Conservation (phyloP, 1,284 basidiomycete species). For the Boletellus deceptivus region DNA sequence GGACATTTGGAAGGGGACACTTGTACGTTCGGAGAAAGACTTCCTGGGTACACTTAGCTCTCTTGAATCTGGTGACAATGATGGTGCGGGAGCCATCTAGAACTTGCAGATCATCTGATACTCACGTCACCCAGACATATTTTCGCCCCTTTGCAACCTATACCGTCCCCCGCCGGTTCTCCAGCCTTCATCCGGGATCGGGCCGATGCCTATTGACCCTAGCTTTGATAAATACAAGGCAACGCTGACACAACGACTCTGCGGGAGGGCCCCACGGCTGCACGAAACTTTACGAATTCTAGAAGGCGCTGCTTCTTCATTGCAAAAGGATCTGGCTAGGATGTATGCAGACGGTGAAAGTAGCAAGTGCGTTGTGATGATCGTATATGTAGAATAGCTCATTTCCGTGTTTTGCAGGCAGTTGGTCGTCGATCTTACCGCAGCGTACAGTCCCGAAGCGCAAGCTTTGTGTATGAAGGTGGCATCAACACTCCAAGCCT, state of each 20-base stretch:
- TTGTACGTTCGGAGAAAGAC: conserved; percentile 42
- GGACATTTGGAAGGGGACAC: conserved; percentile 53
- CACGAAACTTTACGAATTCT: conserved; percentile 55
- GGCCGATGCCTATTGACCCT: conserved; percentile 38
- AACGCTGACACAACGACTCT: conserved; percentile 54
- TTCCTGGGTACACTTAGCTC: conserved; percentile 44
- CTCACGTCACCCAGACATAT: conserved; percentile 39
- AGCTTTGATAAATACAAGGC: conserved; percentile 59
- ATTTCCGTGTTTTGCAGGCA: conserved; percentile 34
- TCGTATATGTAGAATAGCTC: background rate
- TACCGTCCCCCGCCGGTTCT: conserved; percentile 50
- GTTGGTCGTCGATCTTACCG: conserved; percentile 39
- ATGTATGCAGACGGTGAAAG: conserved; percentile 40
- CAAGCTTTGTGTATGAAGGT: conserved; percentile 43
- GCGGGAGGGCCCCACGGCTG: conserved; percentile 57
- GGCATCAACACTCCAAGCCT: conserved; percentile 37
- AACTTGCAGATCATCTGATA: background rate
- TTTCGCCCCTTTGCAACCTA: conserved; percentile 49
- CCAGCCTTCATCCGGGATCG: conserved; percentile 41
- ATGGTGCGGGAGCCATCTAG: conserved; percentile 16
- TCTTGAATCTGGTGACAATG: conserved; percentile 7
- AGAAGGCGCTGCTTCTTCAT: conserved; percentile 52
- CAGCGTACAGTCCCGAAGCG: conserved; percentile 48
- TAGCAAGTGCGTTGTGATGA: conserved; percentile 19
- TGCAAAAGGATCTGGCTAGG: conserved; percentile 56